phyloP scores from a whole-genome alignment of 768 basidiomycete genomes.

The Boletus barrowsii region DNA sequence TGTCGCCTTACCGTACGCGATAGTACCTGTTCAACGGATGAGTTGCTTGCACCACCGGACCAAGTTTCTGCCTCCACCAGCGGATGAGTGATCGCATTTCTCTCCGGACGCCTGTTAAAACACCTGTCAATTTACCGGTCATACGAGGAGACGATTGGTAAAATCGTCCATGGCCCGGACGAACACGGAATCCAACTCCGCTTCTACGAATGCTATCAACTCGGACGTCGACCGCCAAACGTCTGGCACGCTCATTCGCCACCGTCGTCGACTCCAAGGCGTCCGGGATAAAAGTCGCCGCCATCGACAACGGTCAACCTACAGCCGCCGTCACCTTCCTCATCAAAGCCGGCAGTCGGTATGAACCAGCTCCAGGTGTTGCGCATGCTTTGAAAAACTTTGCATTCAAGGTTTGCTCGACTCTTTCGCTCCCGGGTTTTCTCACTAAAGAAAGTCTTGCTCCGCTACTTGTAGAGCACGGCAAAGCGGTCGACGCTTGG shows the following conservation, averaged over 20 bases:
- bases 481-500: constrained; percentile 82
- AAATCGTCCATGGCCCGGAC: constrained; percentile 12
- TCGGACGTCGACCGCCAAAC: constrained; percentile 58
- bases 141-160: too few relatives aligned
- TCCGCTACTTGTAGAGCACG: constrained; percentile 58
- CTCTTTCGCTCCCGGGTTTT: background rate
- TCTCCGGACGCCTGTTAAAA: too few relatives aligned
- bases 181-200: constrained; percentile 33
- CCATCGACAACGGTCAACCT: constrained; percentile 78
- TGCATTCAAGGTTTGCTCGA: constrained; percentile 85
- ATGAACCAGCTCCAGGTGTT: constrained; percentile 83
- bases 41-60: too few relatives aligned
- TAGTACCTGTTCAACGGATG: too few relatives aligned
- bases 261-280: constrained; percentile 65
- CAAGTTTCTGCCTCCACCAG: too few relatives aligned
- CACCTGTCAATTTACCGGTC: too few relatives aligned
- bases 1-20: too few relatives aligned
- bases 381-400: constrained; percentile 97
- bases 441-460: background rate
- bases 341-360: constrained; percentile 90
- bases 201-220: constrained; percentile 55
- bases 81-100: too few relatives aligned
- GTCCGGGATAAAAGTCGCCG: constrained; percentile 81
- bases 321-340: constrained; percentile 86
- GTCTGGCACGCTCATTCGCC: constrained; percentile 71